Percentiles rank a stretch among this genome's conserved stretches.
Evolutionary conservation across 2,329 filamentous ascomycete genomes (phyloP).

Genomic region (Delphinella strobiligena): DNA sequence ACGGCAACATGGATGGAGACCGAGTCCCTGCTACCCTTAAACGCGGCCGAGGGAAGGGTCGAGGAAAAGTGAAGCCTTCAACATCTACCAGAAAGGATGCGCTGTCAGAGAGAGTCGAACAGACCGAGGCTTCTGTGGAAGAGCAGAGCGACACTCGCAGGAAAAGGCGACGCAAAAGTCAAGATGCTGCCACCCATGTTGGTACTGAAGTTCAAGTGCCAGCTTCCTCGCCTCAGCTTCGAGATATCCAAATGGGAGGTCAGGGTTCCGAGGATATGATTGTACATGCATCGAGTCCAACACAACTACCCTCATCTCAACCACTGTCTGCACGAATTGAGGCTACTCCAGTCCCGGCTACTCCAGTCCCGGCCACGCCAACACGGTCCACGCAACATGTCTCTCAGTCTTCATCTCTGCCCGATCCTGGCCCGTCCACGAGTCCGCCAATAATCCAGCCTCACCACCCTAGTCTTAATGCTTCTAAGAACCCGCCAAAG

Average conservation of each 20-base stretch:
- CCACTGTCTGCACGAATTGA: no score
- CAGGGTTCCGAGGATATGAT: slow-evolving; percentile 6
- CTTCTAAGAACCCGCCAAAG: slow-evolving; percentile 20
- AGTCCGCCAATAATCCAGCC: background rate
- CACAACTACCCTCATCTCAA: slow-evolving; percentile 4
- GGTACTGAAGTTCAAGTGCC: background rate
- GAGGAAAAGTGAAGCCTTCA: background rate
- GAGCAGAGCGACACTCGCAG: background rate
- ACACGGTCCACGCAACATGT: background rate
- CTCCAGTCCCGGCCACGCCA: no score
- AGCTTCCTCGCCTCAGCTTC: background rate
- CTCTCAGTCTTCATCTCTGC: no score
- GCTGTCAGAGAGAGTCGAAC: no score
- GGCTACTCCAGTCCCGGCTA: no score
- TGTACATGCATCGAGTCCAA: slow-evolving; percentile 5
- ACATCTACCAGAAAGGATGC: no score
- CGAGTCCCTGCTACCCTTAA: no score
- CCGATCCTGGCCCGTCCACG: background rate
- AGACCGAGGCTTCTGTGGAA: background rate
- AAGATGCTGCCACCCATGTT: background rate
- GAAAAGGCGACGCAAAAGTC: slow-evolving; percentile 6
- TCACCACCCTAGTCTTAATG: background rate
- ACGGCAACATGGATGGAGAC: no score
- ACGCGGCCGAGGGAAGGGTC: background rate
- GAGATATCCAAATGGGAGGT: background rate